Evolutionary conservation across 306 rosid species (phyloP), one percentile per base, ranked within the genome.

Genomic region (Luffa acutangula): DNA sequence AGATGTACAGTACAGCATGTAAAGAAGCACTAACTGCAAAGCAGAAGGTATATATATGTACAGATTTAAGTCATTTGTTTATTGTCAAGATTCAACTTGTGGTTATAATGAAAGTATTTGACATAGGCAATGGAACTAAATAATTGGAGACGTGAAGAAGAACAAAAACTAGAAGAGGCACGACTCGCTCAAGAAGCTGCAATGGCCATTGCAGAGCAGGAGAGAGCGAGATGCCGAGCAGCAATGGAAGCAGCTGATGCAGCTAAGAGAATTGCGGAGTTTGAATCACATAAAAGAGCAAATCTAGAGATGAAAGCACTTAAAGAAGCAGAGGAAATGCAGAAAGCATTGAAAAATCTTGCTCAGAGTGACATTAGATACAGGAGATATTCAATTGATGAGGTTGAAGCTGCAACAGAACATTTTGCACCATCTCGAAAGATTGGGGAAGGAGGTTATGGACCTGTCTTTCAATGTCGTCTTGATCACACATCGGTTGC

Each of bases 381-480:
- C 74, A 89, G 96, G 71, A 90, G 81, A 85, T 95, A 95, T 82
- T 52, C 39, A 11, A 81, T 95, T 42, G 93, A 95, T 51, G 99
- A 95, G 91, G 88, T 95, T 79, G 97, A 93, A 85, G 34, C 4
- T 9, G 97, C 99, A 9, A 90, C 99, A 7, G 84, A 91, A 11
- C 63, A 15, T 72, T 95, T 95, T 75, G 74, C 85, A 1, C 84
- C 45, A n/a, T 84, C 90, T 78, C 92, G 81, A 31, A 95, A 93
- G 82, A 87, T 95, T 49, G 99, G 99, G 54, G 98, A 95, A 86
- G 98, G 99, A 45, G 97, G 97, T 21, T 95, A 95, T 80, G 99
- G 99, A 21, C 97, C 97, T 5, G 99, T 93, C 52, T 90, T 37
- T 73, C 81, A 48, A 73, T 90, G 95, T 76, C 88, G 77, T 65